A percentile compares a stretch with the other conserved stretches of the same genome.
phyloP scores from a whole-genome alignment of 352 stramenopile genomes.

The Pythium monospermum region DNA sequence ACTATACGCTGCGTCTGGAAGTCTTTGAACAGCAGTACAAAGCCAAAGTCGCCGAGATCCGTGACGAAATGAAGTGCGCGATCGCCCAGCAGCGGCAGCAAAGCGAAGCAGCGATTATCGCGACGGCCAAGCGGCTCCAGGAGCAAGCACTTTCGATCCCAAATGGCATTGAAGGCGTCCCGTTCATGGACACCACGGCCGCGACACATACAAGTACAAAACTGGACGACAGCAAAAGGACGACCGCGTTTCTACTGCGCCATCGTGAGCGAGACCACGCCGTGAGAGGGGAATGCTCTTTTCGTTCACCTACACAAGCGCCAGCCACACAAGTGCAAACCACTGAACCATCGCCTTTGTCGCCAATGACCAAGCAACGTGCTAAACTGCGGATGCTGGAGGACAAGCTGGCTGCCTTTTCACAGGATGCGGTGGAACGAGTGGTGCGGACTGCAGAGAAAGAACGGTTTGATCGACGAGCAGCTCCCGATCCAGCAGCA shows the following conservation, averaged over 20 bases:
- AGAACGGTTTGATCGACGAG: background rate
- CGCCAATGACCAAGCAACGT: conserved; percentile 43
- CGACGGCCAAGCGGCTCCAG: conserved; percentile 41
- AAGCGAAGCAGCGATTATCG: conserved; percentile 32
- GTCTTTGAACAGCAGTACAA: conserved; percentile 62
- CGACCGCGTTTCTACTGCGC: background rate
- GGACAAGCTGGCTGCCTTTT: conserved; percentile 47
- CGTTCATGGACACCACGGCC: background rate
- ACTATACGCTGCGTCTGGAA: conserved; percentile 46
- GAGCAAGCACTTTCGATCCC: conserved; percentile 33
- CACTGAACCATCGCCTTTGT: conserved; percentile 17
- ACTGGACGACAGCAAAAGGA: background rate
- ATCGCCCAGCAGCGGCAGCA: conserved; percentile 41
- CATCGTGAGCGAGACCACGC: background rate
- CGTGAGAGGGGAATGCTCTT: too few relatives aligned
- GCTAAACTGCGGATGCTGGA: conserved; percentile 52
- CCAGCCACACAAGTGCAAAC: too few relatives aligned
- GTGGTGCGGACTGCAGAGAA: conserved; percentile 20
- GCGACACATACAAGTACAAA: too few relatives aligned
- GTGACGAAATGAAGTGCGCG: conserved; percentile 38
- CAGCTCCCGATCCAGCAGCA: background rate
- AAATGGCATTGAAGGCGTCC: conserved; percentile 9
- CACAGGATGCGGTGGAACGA: conserved; percentile 39
- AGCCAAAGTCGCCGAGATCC: conserved; percentile 47
- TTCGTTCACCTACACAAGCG: too few relatives aligned